Percentiles rank a stretch among this genome's conserved stretches.
phyloP scores from a whole-genome alignment of 1,284 basidiomycete species.

The Agaricales sp. region DNA sequence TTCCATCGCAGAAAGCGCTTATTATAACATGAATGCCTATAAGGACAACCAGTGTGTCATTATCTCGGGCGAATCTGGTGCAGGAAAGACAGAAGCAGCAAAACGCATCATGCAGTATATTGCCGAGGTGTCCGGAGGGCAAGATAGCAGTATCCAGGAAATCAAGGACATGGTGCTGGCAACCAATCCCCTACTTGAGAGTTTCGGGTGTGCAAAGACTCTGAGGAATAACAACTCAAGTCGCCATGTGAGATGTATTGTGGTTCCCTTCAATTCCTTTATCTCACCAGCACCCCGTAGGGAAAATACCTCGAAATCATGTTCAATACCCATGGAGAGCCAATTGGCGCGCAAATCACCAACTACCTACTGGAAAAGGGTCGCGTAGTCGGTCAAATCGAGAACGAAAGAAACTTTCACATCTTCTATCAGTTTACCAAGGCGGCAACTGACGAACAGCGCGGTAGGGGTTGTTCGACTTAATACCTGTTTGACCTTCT shows the following conservation, averaged over 20 bases:
- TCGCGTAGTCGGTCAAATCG: conserved; percentile 94
- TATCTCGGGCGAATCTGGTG: conserved; percentile 97
- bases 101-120: conserved; percentile 99
- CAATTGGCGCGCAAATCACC: conserved; percentile 96
- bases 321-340: conserved; percentile 91
- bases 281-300: conserved; percentile 27
- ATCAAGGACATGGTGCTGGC: conserved; percentile 99
- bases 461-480: conserved; percentile 35
- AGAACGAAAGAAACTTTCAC: conserved; percentile 96
- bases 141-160: conserved; percentile 82
- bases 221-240: conserved; percentile 98
- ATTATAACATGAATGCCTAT: conserved; percentile 99
- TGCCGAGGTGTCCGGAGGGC: conserved; percentile 87
- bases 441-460: conserved; percentile 80
- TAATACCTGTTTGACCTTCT: conserved; percentile 4
- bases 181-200: conserved; percentile 95
- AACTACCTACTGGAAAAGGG: conserved; percentile 98
- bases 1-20: conserved; percentile 91
- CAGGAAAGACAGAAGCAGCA: conserved; percentile 95
- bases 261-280: conserved; percentile 1
- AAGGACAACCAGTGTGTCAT: conserved; percentile 99
- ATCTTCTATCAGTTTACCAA: conserved; percentile 99
- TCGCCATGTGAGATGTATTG: conserved; percentile 69
- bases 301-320: conserved; percentile 99
- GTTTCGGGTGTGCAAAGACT: conserved; percentile 99